Conservation (phyloP, 345 rosid genomes). For the Excoecaria agallocha region DNA sequence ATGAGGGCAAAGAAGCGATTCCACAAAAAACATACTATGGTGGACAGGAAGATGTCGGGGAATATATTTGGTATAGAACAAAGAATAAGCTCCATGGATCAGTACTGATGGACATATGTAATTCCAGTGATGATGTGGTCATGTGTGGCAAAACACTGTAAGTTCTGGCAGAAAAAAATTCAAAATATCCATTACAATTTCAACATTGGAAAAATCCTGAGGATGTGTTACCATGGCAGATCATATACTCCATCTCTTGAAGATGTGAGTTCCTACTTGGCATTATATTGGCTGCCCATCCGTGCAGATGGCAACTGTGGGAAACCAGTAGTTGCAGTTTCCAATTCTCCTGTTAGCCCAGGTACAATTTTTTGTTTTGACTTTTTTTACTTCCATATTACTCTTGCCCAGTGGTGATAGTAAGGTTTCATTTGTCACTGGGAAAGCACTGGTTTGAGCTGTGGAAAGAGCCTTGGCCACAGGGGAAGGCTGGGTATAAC, state of each 20-base stretch:
- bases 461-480: not conserved
- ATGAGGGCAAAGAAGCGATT: slow-evolving; percentile 61
- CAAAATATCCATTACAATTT: not conserved
- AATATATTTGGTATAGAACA: slow-evolving; percentile 76
- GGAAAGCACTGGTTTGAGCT: not conserved
- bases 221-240: slow-evolving; percentile 41
- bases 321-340: slow-evolving; percentile 67
- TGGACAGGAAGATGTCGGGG: slow-evolving; percentile 83
- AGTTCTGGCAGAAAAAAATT: slow-evolving; percentile 33
- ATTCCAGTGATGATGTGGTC: slow-evolving; percentile 46
- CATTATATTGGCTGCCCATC: slow-evolving; percentile 75
- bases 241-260: slow-evolving; percentile 76
- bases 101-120: slow-evolving; percentile 54
- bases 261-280: slow-evolving; percentile 80
- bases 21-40: slow-evolving; percentile 86
- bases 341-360: slow-evolving; percentile 72
- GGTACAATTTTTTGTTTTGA: slow-evolving; percentile 36
- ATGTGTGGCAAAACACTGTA: slow-evolving; percentile 63
- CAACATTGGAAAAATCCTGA: not conserved
- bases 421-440: not conserved
- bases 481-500: not conserved
- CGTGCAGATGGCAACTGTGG: slow-evolving; percentile 89
- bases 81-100: slow-evolving; percentile 56
- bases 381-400: slow-evolving; percentile 9
- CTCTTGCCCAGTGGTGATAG: not conserved